A percentile compares a stretch with the other conserved stretches of the same genome.
Evolutionary conservation across 2,329 filamentous ascomycete genomes (phyloP).

Genomic region (Parastagonospora nodorum): DNA sequence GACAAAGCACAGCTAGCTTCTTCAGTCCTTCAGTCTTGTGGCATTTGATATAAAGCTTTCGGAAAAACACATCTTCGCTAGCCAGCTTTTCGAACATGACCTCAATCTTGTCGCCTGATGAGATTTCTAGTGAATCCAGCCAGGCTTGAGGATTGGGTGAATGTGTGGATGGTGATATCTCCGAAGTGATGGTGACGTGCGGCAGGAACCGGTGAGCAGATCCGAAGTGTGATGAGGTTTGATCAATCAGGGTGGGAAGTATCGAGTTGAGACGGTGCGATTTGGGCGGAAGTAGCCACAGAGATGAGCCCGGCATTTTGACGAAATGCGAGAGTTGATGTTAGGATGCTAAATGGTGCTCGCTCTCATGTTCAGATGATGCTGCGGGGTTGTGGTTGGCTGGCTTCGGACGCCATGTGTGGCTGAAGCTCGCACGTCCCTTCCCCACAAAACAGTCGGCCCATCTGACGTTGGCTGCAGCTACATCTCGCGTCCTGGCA

Average conservation of each 20-base stretch:
- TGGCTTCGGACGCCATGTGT: slow-evolving; percentile 9
- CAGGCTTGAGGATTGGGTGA: slow-evolving; percentile 42
- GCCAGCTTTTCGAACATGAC: slow-evolving; percentile 38
- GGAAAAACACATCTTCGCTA: slow-evolving; percentile 45
- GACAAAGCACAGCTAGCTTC: slow-evolving; percentile 33
- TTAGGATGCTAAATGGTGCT: not conserved
- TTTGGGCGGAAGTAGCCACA: slow-evolving; percentile 51
- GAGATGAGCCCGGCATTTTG: slow-evolving; percentile 49
- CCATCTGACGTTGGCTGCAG: not conserved
- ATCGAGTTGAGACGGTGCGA: slow-evolving; percentile 34
- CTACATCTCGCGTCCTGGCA: slow-evolving; percentile 5
- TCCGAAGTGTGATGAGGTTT: slow-evolving; percentile 40
- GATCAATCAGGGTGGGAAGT: slow-evolving; percentile 42
- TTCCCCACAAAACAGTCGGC: not conserved
- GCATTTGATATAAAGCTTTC: slow-evolving; percentile 47
- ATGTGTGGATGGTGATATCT: slow-evolving; percentile 34
- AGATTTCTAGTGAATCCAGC: slow-evolving; percentile 41
- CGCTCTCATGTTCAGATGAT: not conserved
- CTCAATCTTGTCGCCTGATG: slow-evolving; percentile 15
- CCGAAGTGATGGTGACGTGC: slow-evolving; percentile 50
- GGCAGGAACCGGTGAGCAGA: slow-evolving; percentile 48
- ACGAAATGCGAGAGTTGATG: not conserved
- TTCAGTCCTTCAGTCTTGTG: slow-evolving; percentile 32
- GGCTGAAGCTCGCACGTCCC: slow-evolving; percentile 7
- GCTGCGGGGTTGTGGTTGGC: slow-evolving; percentile 2